These are phyloP conservation scores for Phaeoacremonium minimum DNA, from an alignment of 2,329 filamentous ascomycete species.

Conservation along the genomic window DNA sequence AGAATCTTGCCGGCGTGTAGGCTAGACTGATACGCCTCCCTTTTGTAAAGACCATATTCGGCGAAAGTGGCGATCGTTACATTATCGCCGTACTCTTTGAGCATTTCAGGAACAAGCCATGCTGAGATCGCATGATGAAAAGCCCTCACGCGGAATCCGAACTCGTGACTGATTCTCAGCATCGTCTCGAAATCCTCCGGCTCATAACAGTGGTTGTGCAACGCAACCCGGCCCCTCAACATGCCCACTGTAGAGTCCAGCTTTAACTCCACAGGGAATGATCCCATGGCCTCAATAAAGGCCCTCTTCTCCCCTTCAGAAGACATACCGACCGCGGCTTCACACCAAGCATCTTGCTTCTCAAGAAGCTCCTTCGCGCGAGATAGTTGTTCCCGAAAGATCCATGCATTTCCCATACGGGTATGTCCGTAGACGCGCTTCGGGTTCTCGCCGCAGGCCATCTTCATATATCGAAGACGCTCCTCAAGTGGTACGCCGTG, in stretches of 20 bases:
- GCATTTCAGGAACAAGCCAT: slow-evolving; percentile 33
- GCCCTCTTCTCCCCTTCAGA: slow-evolving; percentile 13
- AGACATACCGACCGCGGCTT: slow-evolving; percentile 10
- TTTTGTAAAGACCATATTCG: slow-evolving; percentile 34
- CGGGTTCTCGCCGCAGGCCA: slow-evolving; percentile 43
- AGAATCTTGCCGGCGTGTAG: slow-evolving; percentile 33
- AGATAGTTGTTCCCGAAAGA: slow-evolving; percentile 32
- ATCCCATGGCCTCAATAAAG: slow-evolving; percentile 10
- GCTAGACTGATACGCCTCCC: slow-evolving; percentile 34
- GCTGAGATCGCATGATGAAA: slow-evolving; percentile 35
- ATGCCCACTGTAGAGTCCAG: slow-evolving; percentile 33
- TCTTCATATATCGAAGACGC: slow-evolving; percentile 35
- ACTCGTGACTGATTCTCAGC: slow-evolving; percentile 34
- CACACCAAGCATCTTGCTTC: slow-evolving; percentile 25
- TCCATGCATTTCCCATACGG: slow-evolving; percentile 33
- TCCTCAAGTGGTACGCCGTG: slow-evolving; percentile 24
- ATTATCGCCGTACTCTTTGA: slow-evolving; percentile 31
- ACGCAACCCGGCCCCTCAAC: slow-evolving; percentile 31
- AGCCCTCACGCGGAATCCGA: slow-evolving; percentile 32
- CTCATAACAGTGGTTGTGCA: slow-evolving; percentile 41
- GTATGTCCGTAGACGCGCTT: slow-evolving; percentile 28
- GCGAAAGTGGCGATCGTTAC: slow-evolving; percentile 38
- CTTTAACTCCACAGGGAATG: slow-evolving; percentile 27
- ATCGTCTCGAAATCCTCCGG: slow-evolving; percentile 37
- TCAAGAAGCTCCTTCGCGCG: slow-evolving; percentile 26